These are phyloP conservation scores for Fusarium algeriense DNA, from an alignment of 2,329 filamentous ascomycete genomes.

Conservation along the genomic window DNA sequence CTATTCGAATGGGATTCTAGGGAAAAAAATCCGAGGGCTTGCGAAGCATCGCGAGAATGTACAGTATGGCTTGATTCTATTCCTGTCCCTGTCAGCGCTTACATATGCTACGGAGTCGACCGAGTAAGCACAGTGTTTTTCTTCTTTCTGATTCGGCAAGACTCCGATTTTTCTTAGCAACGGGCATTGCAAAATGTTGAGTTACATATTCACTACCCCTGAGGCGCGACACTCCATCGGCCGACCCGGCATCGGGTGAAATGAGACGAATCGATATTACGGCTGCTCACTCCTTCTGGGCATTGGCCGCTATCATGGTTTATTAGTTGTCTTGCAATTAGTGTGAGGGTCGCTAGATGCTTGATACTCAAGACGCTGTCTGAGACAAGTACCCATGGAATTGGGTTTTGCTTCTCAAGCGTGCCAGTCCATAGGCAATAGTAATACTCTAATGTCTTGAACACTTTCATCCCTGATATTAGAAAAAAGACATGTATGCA, in stretches of 20 bases:
- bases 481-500: slow-evolving; percentile 1
- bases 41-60: background rate
- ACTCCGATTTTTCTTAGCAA: slow-evolving; percentile 22
- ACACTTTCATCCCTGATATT: slow-evolving; percentile 18
- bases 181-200: slow-evolving; percentile 22
- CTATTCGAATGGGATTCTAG: background rate
- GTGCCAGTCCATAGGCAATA: slow-evolving; percentile 6
- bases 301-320: slow-evolving; percentile 25
- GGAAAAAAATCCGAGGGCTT: slow-evolving; percentile 1
- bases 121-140: slow-evolving; percentile 40
- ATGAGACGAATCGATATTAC: slow-evolving; percentile 29
- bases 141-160: slow-evolving; percentile 16
- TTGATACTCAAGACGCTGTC: slow-evolving; percentile 19
- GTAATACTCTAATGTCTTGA: slow-evolving; percentile 1
- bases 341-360: slow-evolving; percentile 17
- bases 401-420: slow-evolving; percentile 27
- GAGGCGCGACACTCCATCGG: slow-evolving; percentile 40
- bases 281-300: slow-evolving; percentile 13
- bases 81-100: slow-evolving; percentile 27
- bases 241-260: slow-evolving; percentile 37
- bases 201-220: slow-evolving; percentile 26
- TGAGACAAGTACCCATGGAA: slow-evolving; percentile 20
- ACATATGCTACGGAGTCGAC: slow-evolving; percentile 34
- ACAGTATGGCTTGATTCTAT: slow-evolving; percentile 13
- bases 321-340: slow-evolving; percentile 36